phyloP scores from a whole-genome alignment of 192 early-diverging fungal species.

The Mortierella hygrophila region DNA sequence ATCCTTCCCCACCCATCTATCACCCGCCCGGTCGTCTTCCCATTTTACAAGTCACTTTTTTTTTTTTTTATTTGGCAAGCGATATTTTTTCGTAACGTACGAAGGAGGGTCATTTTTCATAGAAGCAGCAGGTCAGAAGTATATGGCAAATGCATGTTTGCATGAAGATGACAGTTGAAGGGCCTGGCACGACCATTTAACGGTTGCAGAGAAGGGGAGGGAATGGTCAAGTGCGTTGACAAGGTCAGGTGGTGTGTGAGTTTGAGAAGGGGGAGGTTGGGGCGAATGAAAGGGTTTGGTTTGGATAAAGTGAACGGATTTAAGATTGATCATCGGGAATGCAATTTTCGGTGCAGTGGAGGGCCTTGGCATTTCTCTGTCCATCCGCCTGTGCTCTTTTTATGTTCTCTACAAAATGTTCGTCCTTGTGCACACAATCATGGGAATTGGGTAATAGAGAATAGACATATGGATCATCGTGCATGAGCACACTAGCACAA shows the following conservation, averaged over 20 bases:
- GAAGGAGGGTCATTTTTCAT: too few species aligned
- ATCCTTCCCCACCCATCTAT: too few species aligned
- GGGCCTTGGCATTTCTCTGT: conserved; percentile 29
- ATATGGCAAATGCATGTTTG: neutral
- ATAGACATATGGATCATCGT: neutral
- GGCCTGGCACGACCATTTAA: neutral
- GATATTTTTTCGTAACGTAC: too few species aligned
- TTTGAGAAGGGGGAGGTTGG: neutral
- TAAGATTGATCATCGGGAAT: conserved; percentile 23
- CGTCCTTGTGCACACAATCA: neutral
- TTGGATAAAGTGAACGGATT: conserved; percentile 33
- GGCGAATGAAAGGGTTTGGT: neutral
- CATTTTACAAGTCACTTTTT: neutral
- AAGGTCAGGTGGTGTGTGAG: neutral
- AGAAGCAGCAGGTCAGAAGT: too few species aligned
- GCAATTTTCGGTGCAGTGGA: neutral
- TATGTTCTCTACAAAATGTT: too few species aligned
- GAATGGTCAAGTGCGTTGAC: neutral
- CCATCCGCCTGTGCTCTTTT: neutral
- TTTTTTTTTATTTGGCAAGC: too few species aligned
- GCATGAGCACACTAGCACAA: neutral
- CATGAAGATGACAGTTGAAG: too few species aligned
- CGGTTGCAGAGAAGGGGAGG: neutral
- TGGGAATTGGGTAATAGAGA: neutral
- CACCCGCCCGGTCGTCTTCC: neutral